Percentiles rank a stretch among this genome's conserved stretches.
These are phyloP conservation scores for Helicocarpus griseus DNA, from an alignment of 2,329 filamentous ascomycete species.

Conservation along the genomic window DNA sequence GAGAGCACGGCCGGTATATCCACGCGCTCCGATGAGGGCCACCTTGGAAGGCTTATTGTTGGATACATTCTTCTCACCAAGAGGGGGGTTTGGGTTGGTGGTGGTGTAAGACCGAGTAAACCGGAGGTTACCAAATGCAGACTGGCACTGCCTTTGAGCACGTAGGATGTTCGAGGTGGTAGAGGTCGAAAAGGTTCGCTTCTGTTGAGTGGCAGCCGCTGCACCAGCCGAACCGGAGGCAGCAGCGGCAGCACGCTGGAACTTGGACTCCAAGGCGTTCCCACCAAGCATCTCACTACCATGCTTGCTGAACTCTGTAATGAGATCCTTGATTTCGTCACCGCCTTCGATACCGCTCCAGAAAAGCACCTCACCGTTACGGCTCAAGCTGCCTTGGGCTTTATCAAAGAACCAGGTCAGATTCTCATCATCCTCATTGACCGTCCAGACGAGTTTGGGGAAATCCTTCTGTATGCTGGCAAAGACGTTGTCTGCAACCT, in stretches of 20 bases:
- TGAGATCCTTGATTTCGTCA: conserved; percentile 71
- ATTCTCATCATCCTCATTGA: conserved; percentile 91
- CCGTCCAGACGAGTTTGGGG: conserved; percentile 88
- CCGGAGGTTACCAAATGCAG: conserved; percentile 18
- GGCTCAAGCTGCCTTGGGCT: conserved; percentile 81
- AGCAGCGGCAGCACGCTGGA: conserved; percentile 65
- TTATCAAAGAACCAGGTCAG: conserved; percentile 98
- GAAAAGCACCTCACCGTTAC: conserved; percentile 82
- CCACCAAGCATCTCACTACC: conserved; percentile 82
- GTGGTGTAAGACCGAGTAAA: conserved; percentile 32
- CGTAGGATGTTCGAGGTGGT: conserved; percentile 29
- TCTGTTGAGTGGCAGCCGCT: conserved; percentile 47
- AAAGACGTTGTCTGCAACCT: conserved; percentile 92
- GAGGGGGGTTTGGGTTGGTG: conserved; percentile 66
- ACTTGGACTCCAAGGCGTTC: conserved; percentile 76
- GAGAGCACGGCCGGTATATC: conserved; percentile 87
- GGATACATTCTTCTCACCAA: conserved; percentile 78
- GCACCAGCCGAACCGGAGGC: conserved; percentile 47
- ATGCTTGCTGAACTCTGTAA: conserved; percentile 74
- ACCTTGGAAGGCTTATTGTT: conserved; percentile 70
- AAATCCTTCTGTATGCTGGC: conserved; percentile 88
- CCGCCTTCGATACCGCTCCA: conserved; percentile 85
- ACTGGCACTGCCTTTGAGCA: conserved; percentile 18
- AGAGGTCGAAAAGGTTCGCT: conserved; percentile 57
- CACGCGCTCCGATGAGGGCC: conserved; percentile 80